Evolutionary conservation across 129 eudicot species (phyloP).

Genomic region (Scalesia atractyloides): DNA sequence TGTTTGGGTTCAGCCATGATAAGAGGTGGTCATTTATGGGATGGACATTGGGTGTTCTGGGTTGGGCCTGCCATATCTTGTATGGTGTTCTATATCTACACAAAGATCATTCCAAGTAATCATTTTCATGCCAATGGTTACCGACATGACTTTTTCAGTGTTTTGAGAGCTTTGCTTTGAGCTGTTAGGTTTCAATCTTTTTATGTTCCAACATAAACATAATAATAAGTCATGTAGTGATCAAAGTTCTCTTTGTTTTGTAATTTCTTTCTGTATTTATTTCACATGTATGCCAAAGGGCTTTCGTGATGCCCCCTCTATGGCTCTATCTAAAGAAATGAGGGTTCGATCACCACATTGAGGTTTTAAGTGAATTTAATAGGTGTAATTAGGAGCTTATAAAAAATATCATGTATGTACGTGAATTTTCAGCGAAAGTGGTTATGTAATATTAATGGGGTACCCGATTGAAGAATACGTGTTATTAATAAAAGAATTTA

Average conservation of each 20-base stretch:
- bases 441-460: too few species aligned
- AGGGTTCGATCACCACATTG: too few species aligned
- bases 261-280: too few species aligned
- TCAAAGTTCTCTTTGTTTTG: background rate
- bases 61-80: conserved; percentile 69
- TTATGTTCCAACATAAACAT: background rate
- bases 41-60: conserved; percentile 89
- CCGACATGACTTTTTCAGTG: conserved; percentile 50
- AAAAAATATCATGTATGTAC: too few species aligned
- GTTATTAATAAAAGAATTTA: too few species aligned
- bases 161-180: conserved; percentile 40
- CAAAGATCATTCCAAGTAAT: conserved; percentile 58
- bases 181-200: background rate
- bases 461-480: too few species aligned
- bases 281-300: too few species aligned
- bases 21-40: conserved; percentile 78
- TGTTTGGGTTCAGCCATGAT: conserved; percentile 81
- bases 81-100: conserved; percentile 60
- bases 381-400: too few species aligned
- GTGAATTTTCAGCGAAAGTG: too few species aligned
- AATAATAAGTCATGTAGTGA: background rate
- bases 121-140: conserved; percentile 50
- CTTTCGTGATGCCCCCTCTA: too few species aligned
- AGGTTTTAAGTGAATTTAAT: too few species aligned
- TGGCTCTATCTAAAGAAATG: too few species aligned